These are phyloP conservation scores for Sambucus nigra DNA, from an alignment of 129 eudicot species.

Conservation along the genomic window DNA sequence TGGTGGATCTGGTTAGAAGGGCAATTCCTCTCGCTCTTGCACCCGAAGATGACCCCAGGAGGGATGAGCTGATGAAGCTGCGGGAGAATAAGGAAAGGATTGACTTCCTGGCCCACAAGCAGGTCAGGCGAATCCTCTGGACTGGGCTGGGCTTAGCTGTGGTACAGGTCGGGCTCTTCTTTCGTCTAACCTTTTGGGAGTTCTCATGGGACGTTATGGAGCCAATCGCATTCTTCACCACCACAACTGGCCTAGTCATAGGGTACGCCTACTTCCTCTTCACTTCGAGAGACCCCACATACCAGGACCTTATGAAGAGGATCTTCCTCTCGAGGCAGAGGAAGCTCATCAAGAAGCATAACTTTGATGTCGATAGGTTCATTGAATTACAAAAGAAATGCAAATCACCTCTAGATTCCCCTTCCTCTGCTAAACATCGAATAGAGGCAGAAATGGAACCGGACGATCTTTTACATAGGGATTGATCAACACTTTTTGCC, in stretches of 20 bases:
- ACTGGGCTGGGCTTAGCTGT: not conserved
- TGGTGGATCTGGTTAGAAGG: conserved; percentile 61
- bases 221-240: conserved; percentile 74
- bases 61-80: conserved; percentile 44
- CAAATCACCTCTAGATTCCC: conserved; percentile 34
- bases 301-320: conserved; percentile 81
- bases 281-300: conserved; percentile 71
- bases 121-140: conserved; percentile 17
- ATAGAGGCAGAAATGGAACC: conserved; percentile 43
- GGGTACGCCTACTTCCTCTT: conserved; percentile 77
- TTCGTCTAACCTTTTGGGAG: conserved; percentile 88
- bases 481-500: conserved; percentile 25
- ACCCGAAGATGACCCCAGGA: conserved; percentile 54
- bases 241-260: conserved; percentile 51
- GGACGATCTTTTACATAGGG: conserved; percentile 38
- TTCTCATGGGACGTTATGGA: conserved; percentile 99
- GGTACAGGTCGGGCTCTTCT: conserved; percentile 43
- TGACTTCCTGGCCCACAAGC: conserved; percentile 61
- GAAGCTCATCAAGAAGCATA: conserved; percentile 58
- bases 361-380: conserved; percentile 55
- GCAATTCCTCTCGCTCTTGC: conserved; percentile 63
- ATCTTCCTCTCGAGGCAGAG: conserved; percentile 73
- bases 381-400: conserved; percentile 57
- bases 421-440: conserved; percentile 24
- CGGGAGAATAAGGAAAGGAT: conserved; percentile 54